Percentiles rank a stretch among this genome's conserved stretches.
Conservation (phyloP, 1,284 basidiomycete species). For the Papiliotrema fonsecae region DNA sequence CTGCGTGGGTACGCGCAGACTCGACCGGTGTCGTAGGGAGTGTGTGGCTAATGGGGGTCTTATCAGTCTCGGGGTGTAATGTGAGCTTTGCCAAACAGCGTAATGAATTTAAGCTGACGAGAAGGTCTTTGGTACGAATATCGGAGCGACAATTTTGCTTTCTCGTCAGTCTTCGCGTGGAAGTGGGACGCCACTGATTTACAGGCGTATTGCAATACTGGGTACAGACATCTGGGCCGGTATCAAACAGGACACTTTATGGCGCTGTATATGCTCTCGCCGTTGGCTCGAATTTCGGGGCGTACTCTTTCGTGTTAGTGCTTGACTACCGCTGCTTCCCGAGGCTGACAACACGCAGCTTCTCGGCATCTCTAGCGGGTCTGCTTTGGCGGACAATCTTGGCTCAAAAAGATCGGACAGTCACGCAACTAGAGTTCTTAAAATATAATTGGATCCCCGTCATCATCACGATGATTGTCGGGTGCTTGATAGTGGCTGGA, state of each 20-base stretch:
- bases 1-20: constrained; percentile 47
- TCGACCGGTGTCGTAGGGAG: constrained; percentile 47
- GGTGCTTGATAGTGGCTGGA: constrained; percentile 45
- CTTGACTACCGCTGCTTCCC: no score
- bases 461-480: constrained; percentile 61
- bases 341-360: constrained; percentile 15
- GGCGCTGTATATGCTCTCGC: constrained; percentile 60
- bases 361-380: constrained; percentile 84
- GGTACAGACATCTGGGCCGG: constrained; percentile 19
- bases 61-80: constrained; percentile 73
- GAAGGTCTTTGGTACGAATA: constrained; percentile 81
- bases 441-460: constrained; percentile 65
- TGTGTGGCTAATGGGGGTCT: constrained; percentile 54
- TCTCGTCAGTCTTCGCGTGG: constrained; percentile 50
- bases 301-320: constrained; percentile 73
- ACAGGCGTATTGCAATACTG: constrained; percentile 38
- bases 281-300: constrained; percentile 83
- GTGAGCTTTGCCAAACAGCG: constrained; percentile 44
- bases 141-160: constrained; percentile 90
- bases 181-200: constrained; percentile 22
- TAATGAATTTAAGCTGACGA: constrained; percentile 47
- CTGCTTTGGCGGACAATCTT: constrained; percentile 81
- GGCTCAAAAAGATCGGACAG: constrained; percentile 66
- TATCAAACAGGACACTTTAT: constrained; percentile 42
- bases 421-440: constrained; percentile 66